Evolutionary conservation across 2,329 filamentous ascomycete species (phyloP), one percentile per base, ranked within the genome.

Genomic region (Beauveria sp.): DNA sequence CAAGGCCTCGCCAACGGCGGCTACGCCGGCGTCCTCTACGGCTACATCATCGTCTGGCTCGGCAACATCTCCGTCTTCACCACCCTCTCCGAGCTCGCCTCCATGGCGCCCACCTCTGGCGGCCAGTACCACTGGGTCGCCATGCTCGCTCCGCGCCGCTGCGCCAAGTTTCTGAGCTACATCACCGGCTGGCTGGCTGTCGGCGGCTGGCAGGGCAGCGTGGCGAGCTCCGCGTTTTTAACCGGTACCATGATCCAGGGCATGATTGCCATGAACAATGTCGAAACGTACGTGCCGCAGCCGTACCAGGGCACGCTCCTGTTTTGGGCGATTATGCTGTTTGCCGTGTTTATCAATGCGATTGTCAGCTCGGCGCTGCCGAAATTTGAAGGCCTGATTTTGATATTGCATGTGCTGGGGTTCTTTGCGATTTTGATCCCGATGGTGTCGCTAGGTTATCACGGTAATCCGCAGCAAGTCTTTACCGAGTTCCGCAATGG

Each of bases 121-220:
- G 81, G 82, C 16, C 80, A 85, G 69, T 84, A 84, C 65, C 79
- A 83, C 67, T 83, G 80, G 79, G 79, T 83, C 0, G 80, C 77
- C 1, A 76, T 79, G 58, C 77, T 82, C 49, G 77, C 62, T 2
- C 76, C 79, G 1, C 68, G 67, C 8, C 68, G 69, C 49, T 73
- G 73, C 38, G 78, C 82, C 65, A 79, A 77, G 65, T 83, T 67
- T 38, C 63, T 70, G 7, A 69, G 68, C 18, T 69, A 69, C 8
- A 65, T 69, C 7, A 69, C 68, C 0, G 68, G 68, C 0, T 69
- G 68, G 68, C 63, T 70, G 46, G 66, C 66, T 9, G 34, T 70
- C 20, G 67, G 64, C 30, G 68, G 68, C 1, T 70, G 68, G 68
- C 67, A 69, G 38, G 68, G 67, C 3, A 66, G 65, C 0, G 65